phyloP scores from a whole-genome alignment of 192 early-diverging fungal species.

The Coemansia sp. region DNA sequence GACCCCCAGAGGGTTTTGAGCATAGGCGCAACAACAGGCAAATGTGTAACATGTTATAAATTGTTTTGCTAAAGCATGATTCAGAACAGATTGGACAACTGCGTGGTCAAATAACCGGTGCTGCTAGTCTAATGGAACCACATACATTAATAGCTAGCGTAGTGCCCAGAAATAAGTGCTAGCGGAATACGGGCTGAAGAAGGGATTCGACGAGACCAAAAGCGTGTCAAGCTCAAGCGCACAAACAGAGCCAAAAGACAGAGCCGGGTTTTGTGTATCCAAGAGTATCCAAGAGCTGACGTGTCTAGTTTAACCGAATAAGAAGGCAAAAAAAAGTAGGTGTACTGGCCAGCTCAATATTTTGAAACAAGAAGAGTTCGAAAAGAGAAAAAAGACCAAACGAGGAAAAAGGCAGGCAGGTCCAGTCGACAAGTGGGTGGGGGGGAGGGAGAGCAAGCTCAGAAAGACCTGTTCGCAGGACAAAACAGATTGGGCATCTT shows the following conservation, averaged over 20 bases:
- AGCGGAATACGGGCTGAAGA: neutral
- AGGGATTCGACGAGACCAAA: neutral
- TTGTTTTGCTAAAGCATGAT: neutral
- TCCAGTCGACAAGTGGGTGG: neutral
- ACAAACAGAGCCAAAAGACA: neutral
- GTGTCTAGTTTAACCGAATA: neutral
- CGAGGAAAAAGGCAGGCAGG: neutral
- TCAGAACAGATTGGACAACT: neutral
- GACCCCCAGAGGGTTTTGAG: neutral
- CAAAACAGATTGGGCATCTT: neutral
- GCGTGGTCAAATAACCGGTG: neutral
- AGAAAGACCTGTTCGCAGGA: neutral
- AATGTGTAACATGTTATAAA: neutral
- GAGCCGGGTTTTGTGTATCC: neutral
- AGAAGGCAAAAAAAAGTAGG: neutral
- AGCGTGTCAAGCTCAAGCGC: neutral
- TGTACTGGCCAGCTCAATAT: neutral
- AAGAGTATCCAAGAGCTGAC: neutral
- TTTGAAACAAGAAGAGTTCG: neutral
- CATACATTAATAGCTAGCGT: neutral
- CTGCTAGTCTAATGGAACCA: neutral
- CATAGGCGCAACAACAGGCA: neutral
- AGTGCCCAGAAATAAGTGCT: neutral
- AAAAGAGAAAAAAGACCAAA: neutral
- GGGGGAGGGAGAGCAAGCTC: neutral